Evolutionary conservation across 2,329 filamentous ascomycete genomes (phyloP).

Genomic region (Diatrype stigma): DNA sequence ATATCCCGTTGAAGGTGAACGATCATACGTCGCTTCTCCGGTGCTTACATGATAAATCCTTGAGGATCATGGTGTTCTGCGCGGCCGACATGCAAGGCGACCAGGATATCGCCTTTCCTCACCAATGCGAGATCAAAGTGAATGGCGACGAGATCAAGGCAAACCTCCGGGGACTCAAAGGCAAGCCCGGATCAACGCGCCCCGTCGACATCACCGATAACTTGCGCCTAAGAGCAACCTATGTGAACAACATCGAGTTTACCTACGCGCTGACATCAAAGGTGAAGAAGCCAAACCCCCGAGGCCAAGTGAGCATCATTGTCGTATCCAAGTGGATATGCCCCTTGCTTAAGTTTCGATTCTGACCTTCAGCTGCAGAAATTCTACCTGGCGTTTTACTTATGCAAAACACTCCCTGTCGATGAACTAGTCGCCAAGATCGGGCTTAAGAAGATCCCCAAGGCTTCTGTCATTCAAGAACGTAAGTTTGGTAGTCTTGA

Average conservation of each 20-base stretch:
- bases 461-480: conserved; percentile 76
- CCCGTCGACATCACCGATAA: conserved; percentile 84
- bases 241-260: conserved; percentile 74
- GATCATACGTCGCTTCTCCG: conserved; percentile 49
- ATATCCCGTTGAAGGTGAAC: conserved; percentile 42
- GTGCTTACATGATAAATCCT: conserved; percentile 55
- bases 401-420: conserved; percentile 71
- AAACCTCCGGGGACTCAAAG: conserved; percentile 93
- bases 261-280: conserved; percentile 91
- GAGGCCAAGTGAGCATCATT: conserved; percentile 23
- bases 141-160: conserved; percentile 85
- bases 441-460: conserved; percentile 67
- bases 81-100: conserved; percentile 57
- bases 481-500: conserved; percentile 49
- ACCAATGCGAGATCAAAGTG: conserved; percentile 87
- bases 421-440: conserved; percentile 68
- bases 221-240: conserved; percentile 65
- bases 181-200: conserved; percentile 89
- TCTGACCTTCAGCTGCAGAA: conserved; percentile 47
- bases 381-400: conserved; percentile 67
- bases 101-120: conserved; percentile 83
- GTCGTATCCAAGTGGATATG: conserved; percentile 14
- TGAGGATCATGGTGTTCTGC: conserved; percentile 81
- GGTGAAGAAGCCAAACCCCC: conserved; percentile 45
- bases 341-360: conserved; percentile 1